Evolutionary conservation across 2,329 filamentous ascomycete species (phyloP), one percentile per base, ranked within the genome.

Genomic region (Eutypella sp.): DNA sequence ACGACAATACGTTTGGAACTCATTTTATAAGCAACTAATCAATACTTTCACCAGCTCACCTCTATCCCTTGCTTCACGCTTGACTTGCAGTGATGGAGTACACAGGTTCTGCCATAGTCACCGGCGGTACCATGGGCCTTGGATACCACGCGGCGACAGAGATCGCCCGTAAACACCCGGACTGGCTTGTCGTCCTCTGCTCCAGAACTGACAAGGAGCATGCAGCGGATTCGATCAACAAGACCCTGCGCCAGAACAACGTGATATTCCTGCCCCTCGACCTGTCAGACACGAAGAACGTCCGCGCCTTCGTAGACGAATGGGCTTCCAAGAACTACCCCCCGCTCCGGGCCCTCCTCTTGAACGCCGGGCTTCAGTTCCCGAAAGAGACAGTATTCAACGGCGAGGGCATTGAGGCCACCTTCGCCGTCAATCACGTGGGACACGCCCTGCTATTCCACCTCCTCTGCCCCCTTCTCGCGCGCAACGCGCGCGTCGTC

Each of bases 381-480:
- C 67, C 69, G 0, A 55, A 54, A 0, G 49, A 49, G 0, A 41
- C 72, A 1, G 23, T 52, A 0, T 63, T 66, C 40, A 70, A 67
- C 0, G 47, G 42, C 0, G 69, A 76, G 18, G 69, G 70, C 7
- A 55, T 76, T 34, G 75, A 79, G 53, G 52, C 56, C 25, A 72
- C 69, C 6, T 79, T 79, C 51, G 72, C 62, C 4, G 63, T 75
- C 50, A 73, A 67, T 46, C 72, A 78, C 49, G 64, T 77, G 36
- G 74, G 74, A 5, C 72, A 79, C 51, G 68, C 73, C 13, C 57
- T 77, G 2, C 66, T 79, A 0, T 73, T 74, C 54, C 69, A 71
- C 44, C 66, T 77, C 3, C 63, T 79, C 3, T 58, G 58, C 3
- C 67, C 71, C 0, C 41, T 62, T 37, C 57, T 74, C 6, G 66